Percentiles rank a stretch among this genome's conserved stretches.
Evolutionary conservation across 176 grass and related monocot genomes (phyloP).

Genomic region (Saccharum officinarum): DNA sequence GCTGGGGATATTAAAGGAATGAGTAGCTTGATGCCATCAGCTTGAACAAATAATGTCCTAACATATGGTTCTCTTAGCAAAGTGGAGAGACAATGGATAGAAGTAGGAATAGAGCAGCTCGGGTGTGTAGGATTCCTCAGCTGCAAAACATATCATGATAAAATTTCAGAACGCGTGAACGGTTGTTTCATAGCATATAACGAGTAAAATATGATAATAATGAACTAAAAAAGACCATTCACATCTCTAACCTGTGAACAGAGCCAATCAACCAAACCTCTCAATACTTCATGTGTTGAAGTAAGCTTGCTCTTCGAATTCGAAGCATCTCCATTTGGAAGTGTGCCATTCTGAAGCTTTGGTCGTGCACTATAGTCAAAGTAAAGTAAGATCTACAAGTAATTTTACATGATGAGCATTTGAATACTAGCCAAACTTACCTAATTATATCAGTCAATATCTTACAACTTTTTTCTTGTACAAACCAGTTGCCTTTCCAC

Average conservation of each 20-base stretch:
- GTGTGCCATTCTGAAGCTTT: conserved; percentile 60
- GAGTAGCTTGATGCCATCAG: conserved; percentile 82
- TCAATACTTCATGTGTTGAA: conserved; percentile 70
- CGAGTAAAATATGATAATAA: too few species aligned
- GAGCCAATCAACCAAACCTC: conserved; percentile 80
- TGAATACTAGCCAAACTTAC: conserved; percentile 37
- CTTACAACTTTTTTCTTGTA: conserved; percentile 93
- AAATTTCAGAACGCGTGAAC: conserved; percentile 17
- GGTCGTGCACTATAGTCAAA: conserved; percentile 57
- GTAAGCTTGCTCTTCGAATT: conserved; percentile 88
- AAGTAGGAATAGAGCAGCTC: conserved; percentile 62
- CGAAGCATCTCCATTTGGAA: conserved; percentile 76
- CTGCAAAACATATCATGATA: conserved; percentile 59
- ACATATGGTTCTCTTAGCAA: conserved; percentile 66
- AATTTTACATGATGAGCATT: conserved; percentile 27
- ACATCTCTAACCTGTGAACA: conserved; percentile 83
- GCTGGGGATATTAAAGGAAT: conserved; percentile 91
- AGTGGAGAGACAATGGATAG: conserved; percentile 73
- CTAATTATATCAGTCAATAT: conserved; percentile 84
- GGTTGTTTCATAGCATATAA: conserved; percentile 8
- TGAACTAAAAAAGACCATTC: conserved; percentile 20
- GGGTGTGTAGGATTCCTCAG: conserved; percentile 84
- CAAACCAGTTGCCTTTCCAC: conserved; percentile 92
- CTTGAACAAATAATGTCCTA: conserved; percentile 86
- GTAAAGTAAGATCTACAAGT: conserved; percentile 31